phyloP scores from a whole-genome alignment of 306 rosid genomes.

The Elaeagnus macrophylla region DNA sequence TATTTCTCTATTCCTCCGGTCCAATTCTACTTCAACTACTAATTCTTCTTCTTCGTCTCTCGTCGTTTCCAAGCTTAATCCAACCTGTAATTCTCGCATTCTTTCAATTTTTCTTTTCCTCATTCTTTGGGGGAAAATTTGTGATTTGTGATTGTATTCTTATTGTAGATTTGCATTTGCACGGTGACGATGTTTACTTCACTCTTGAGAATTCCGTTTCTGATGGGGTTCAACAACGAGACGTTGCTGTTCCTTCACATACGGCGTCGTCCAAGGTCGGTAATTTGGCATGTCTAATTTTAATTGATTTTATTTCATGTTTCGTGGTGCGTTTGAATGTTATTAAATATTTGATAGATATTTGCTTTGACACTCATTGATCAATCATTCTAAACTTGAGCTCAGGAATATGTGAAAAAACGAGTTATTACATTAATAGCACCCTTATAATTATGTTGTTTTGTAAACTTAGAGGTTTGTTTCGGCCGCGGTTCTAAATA shows the following conservation, averaged over 20 bases:
- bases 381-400: no score
- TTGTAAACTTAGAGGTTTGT: no score
- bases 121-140: background rate
- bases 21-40: constrained; percentile 25
- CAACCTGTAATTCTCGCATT: constrained; percentile 34
- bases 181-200: constrained; percentile 75
- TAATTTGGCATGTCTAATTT: background rate
- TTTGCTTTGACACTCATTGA: no score
- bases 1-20: constrained; percentile 50
- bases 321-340: background rate
- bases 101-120: background rate
- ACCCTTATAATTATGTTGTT: no score
- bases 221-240: constrained; percentile 42
- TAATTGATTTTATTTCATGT: background rate
- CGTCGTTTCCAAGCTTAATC: constrained; percentile 51
- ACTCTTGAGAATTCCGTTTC: constrained; percentile 45
- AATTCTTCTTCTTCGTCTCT: constrained; percentile 24
- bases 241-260: constrained; percentile 26
- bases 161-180: constrained; percentile 60
- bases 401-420: no score
- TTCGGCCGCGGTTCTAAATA: no score
- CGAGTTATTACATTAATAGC: no score
- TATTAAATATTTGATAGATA: background rate
- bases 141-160: background rate
- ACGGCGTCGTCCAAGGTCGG: constrained; percentile 45